A percentile compares a stretch with the other conserved stretches of the same genome.
Conservation (phyloP, 2,329 filamentous ascomycete genomes). For the Pseudogymnoascus sp. region DNA sequence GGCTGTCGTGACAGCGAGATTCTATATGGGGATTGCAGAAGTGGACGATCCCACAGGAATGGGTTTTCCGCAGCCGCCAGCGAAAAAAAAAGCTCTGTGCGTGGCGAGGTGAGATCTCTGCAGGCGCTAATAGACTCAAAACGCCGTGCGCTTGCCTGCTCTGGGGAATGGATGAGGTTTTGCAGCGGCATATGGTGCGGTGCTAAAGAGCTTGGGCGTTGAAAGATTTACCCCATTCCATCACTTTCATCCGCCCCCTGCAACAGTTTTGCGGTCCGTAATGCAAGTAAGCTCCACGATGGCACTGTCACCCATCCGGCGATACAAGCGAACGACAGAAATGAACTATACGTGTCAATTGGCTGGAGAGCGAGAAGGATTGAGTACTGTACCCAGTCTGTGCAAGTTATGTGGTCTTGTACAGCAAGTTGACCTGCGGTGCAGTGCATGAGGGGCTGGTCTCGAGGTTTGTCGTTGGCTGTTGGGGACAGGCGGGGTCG, state of each 20-base stretch:
- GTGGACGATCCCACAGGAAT: background rate
- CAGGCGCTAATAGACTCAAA: slow-evolving; percentile 6
- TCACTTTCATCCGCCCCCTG: slow-evolving; percentile 4
- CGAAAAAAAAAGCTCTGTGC: background rate
- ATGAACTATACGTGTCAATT: slow-evolving; percentile 4
- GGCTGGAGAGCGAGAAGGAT: background rate
- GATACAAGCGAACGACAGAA: background rate
- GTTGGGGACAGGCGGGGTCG: slow-evolving; percentile 2
- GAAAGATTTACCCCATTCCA: slow-evolving; percentile 7
- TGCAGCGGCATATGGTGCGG: background rate
- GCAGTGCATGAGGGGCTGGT: slow-evolving; percentile 1
- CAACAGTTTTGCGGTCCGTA: background rate
- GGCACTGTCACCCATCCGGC: slow-evolving; percentile 1
- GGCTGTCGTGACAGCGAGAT: background rate
- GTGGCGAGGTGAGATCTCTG: slow-evolving; percentile 1
- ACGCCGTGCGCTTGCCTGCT: background rate
- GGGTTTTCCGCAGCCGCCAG: background rate
- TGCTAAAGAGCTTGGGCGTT: slow-evolving; percentile 1
- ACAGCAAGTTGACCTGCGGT: background rate
- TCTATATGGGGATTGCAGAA: slow-evolving; percentile 2
- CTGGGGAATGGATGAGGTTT: background rate
- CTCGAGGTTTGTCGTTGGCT: background rate
- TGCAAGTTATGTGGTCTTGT: background rate
- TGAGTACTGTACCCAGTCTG: background rate
- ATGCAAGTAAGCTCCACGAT: slow-evolving; percentile 7